These are phyloP conservation scores for Geranium incanum DNA, from an alignment of 441 rosid species.

Conservation along the genomic window DNA sequence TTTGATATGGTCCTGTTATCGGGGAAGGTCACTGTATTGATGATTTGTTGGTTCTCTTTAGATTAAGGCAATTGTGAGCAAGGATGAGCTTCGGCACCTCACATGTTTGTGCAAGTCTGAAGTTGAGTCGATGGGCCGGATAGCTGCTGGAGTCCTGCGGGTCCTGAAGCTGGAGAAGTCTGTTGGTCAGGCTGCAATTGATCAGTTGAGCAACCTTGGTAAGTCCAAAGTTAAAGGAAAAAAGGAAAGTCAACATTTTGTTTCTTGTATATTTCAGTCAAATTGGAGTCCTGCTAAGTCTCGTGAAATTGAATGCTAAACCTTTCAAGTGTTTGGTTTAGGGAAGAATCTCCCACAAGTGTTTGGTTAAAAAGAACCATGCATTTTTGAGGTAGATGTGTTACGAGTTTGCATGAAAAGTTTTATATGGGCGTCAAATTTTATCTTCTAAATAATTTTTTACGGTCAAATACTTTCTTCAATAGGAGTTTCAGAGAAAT, in stretches of 20 bases:
- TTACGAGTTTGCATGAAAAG: neutral
- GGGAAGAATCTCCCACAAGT: neutral
- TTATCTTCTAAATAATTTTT: neutral
- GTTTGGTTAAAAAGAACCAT: neutral
- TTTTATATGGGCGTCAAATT: neutral
- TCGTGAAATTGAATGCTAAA: neutral
- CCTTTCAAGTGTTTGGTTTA: constrained; percentile 1
- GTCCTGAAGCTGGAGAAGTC: constrained; percentile 76
- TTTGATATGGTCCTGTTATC: constrained; percentile 6
- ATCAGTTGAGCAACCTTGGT: constrained; percentile 95
- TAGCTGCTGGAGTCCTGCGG: constrained; percentile 75
- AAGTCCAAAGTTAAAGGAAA: constrained; percentile 20
- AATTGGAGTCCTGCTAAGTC: neutral
- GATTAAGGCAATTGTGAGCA: constrained; percentile 86
- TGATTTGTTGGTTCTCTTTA: constrained; percentile 22
- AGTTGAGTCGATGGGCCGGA: constrained; percentile 84
- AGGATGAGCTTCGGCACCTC: constrained; percentile 82
- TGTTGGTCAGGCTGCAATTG: constrained; percentile 64
- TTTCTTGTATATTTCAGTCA: neutral
- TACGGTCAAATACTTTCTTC: too few species aligned
- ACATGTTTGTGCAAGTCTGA: constrained; percentile 74
- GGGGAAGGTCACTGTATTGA: constrained; percentile 13
- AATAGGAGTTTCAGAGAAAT: too few species aligned
- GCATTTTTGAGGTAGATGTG: constrained; percentile 1
- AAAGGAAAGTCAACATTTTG: constrained; percentile 2